These are phyloP conservation scores for Ceratobasidium sp. DNA, from an alignment of 1,284 basidiomycete genomes.

Conservation along the genomic window DNA sequence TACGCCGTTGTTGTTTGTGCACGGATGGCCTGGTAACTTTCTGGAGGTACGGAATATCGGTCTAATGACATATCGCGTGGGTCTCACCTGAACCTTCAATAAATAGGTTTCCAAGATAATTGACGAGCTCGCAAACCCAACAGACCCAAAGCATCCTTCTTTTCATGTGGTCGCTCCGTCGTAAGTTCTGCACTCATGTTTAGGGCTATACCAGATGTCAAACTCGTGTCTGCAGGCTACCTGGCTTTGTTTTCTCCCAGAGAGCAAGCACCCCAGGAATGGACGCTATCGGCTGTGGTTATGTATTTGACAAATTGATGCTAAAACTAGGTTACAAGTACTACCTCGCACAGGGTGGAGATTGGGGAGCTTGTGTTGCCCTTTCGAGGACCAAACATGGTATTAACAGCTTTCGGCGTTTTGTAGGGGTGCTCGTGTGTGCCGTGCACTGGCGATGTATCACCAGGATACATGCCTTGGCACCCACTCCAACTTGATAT, in stretches of 20 bases:
- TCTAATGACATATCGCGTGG: too few relatives aligned
- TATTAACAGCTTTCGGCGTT: neutral
- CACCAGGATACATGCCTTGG: constrained; percentile 40
- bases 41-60: constrained; percentile 37
- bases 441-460: constrained; percentile 35
- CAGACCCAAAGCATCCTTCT: constrained; percentile 48
- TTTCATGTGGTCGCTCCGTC: constrained; percentile 51
- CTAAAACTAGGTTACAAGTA: constrained; percentile 48
- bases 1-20: constrained; percentile 45
- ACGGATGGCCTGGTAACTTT: constrained; percentile 49
- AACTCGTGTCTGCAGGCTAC: constrained; percentile 32
- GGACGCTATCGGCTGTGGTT: constrained; percentile 45
- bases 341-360: constrained; percentile 49
- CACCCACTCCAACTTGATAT: constrained; percentile 32
- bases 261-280: constrained; percentile 48
- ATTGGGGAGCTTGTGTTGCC: neutral
- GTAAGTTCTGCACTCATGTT: constrained; percentile 31
- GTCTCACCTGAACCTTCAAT: neutral
- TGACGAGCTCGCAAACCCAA: constrained; percentile 47
- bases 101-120: constrained; percentile 49
- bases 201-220: neutral
- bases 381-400: too few relatives aligned
- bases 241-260: constrained; percentile 49
- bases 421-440: constrained; percentile 30
- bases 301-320: constrained; percentile 50